A percentile compares a stretch with the other conserved stretches of the same genome.
phyloP scores from a whole-genome alignment of 768 basidiomycete genomes.

The Lentinus tigrinus region DNA sequence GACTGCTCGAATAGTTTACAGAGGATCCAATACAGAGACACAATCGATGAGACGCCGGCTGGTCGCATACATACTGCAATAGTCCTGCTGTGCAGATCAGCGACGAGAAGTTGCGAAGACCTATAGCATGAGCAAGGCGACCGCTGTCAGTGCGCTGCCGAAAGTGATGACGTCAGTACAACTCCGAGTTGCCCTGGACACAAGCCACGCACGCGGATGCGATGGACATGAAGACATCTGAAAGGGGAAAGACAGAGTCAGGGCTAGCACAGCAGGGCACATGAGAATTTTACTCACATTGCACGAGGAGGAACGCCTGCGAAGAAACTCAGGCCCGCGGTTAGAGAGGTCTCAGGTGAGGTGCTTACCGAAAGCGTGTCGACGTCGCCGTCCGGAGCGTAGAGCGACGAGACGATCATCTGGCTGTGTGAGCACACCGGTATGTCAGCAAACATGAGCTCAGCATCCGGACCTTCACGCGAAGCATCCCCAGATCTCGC shows the following conservation, averaged over 20 bases:
- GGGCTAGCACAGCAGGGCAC: not conserved
- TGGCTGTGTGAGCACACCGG: conserved; percentile 31
- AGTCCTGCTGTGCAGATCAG: no score
- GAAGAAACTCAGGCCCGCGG: not conserved
- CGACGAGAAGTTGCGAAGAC: not conserved
- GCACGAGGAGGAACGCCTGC: conserved; percentile 41
- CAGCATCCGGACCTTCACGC: not conserved
- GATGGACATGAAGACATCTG: conserved; percentile 46
- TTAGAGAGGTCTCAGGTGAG: not conserved
- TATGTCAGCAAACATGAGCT: conserved; percentile 1
- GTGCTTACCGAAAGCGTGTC: conserved; percentile 41
- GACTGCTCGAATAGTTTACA: no score
- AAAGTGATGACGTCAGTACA: not conserved
- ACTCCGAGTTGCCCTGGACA: not conserved
- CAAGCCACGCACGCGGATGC: conserved; percentile 38
- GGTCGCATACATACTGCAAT: no score
- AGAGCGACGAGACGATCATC: conserved; percentile 43
- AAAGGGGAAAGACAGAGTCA: not conserved
- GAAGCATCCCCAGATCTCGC: not conserved
- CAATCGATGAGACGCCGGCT: no score
- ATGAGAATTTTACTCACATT: conserved; percentile 37
- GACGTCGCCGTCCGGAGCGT: conserved; percentile 43
- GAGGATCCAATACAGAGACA: no score
- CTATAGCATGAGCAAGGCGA: conserved; percentile 17
- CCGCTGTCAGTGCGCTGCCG: conserved; percentile 23